These are phyloP conservation scores for Penicillium crustosum DNA, from an alignment of 2,329 filamentous ascomycete species.

Conservation along the genomic window DNA sequence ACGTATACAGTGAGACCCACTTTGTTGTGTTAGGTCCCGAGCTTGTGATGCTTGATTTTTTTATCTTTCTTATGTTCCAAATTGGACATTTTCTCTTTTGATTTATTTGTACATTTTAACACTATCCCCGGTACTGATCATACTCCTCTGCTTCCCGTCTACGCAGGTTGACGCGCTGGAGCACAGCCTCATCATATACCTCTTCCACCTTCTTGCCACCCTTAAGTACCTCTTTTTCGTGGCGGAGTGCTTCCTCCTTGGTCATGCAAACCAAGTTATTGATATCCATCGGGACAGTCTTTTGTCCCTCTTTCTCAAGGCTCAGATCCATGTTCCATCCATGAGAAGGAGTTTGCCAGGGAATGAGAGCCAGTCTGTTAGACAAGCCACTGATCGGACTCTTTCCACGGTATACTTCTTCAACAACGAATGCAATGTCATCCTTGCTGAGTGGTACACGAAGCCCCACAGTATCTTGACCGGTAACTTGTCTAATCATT, in stretches of 20 bases:
- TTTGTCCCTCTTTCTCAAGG: constrained; percentile 66
- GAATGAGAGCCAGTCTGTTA: constrained; percentile 73
- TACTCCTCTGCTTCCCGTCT: constrained; percentile 65
- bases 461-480: constrained; percentile 64
- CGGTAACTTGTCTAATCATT: constrained; percentile 57
- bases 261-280: constrained; percentile 85
- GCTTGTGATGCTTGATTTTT: background rate
- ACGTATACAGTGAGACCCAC: constrained; percentile 3
- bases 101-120: background rate
- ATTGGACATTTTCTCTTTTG: background rate
- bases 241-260: constrained; percentile 78
- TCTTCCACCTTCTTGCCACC: constrained; percentile 67
- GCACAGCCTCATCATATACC: constrained; percentile 68
- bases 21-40: background rate
- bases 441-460: constrained; percentile 74
- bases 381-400: constrained; percentile 80
- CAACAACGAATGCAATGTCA: constrained; percentile 83
- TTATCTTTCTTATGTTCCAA: background rate
- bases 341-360: constrained; percentile 69
- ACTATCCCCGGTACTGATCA: constrained; percentile 48
- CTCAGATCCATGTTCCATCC: constrained; percentile 63
- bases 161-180: constrained; percentile 66
- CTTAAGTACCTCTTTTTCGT: constrained; percentile 77
- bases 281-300: constrained; percentile 66
- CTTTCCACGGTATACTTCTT: constrained; percentile 82